These are phyloP conservation scores for Solanum paucissectum DNA, from an alignment of 257 asterid genomes.

Conservation along the genomic window DNA sequence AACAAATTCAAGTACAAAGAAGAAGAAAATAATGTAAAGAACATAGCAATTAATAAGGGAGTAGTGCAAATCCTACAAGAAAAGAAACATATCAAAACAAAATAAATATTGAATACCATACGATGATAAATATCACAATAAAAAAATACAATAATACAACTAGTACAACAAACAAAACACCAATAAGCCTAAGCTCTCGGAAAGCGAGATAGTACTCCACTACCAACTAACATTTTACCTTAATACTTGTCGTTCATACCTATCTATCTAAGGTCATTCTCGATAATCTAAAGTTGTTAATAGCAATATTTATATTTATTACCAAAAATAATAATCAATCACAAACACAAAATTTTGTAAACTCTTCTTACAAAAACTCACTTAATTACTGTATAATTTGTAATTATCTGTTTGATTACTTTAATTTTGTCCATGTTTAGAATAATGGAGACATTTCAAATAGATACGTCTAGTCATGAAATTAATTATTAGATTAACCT, in stretches of 20 bases:
- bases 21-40: no score
- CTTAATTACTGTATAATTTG: not conserved
- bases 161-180: no score
- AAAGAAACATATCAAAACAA: not conserved
- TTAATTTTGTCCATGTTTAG: not conserved
- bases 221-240: no score
- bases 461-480: not conserved
- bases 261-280: no score
- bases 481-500: not conserved
- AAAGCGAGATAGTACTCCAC: no score
- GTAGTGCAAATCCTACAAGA: not conserved
- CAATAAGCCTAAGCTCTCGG: no score
- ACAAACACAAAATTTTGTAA: not conserved
- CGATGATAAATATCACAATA: no score
- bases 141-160: no score
- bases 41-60: not conserved
- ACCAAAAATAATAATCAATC: not conserved
- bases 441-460: not conserved
- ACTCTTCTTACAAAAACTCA: not conserved
- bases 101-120: no score
- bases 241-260: no score
- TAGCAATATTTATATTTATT: no score
- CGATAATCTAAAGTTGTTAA: not conserved
- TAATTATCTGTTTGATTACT: not conserved
- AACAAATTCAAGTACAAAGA: not conserved